Base-by-base conservation (phyloP, 2,329 filamentous ascomycete species). In the Dryadomyces quercivorus region DNA sequence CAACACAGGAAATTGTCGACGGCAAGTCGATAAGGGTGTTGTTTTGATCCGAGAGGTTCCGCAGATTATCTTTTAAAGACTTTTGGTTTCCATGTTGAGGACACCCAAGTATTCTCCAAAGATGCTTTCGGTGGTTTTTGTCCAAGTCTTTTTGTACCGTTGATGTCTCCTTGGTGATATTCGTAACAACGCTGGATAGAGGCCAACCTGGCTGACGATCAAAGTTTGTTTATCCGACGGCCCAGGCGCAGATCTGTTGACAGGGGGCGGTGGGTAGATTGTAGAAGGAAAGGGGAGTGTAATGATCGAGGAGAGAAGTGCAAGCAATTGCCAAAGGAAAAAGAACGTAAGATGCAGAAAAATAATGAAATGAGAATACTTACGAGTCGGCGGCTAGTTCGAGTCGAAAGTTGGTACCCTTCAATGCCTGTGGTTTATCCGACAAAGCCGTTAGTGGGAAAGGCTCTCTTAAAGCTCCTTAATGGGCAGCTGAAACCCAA, bases 381-480 rank as follows among this genome's bases (percentile, higher is more conserved):
- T 71, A 81, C 78, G 72, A 66, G 68, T 81, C 76, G 50, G 79
- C 67, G 43, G 78, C 78, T 56, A 76, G 70, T 55, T 80, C 73
- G 7, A 80, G 63, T 62, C 73, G 76, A 63, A 74, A 81, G 48
- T 69, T 68, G 6, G 71, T 63, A 49, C 67, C 70, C 60, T 73
- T 79, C 21, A 77, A 68, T 59, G 68, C 77, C 75, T 78, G 61
- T 56, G 36, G 31, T 50, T 58, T 54, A 57, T 56, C 57, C 53
- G 55, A 53, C 45, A 53, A 10, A 15, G 45, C 52, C 48, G 56
- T 59, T 54, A 59, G 59, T 50, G 38, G 18, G 53, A 51, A 20
- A 21, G 6, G 26, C 20, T 50, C 47, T 42, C 10, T 22, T n/a
- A 18, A 38, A 44, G 48, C 44, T 48, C n/a, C 38, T 15, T n/a